phyloP scores from a whole-genome alignment of 2,329 filamentous ascomycete species.

The Tolypocladium album region DNA sequence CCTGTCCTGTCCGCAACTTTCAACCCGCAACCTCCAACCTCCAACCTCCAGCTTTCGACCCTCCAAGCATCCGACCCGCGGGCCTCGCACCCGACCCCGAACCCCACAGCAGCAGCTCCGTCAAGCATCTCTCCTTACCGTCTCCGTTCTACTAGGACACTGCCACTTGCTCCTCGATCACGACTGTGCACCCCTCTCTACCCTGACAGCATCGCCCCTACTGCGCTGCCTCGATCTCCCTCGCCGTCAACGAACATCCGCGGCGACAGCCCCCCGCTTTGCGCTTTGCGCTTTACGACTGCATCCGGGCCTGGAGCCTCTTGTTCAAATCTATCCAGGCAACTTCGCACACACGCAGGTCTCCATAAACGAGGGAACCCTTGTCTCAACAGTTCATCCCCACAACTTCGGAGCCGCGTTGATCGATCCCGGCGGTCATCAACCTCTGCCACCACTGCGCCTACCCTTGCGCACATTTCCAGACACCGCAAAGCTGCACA shows the following conservation, averaged over 20 bases:
- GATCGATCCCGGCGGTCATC: slow-evolving; percentile 13
- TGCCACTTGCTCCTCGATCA: background rate
- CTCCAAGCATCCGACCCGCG: slow-evolving; percentile 1
- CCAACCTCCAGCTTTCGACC: background rate
- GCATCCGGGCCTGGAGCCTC: background rate
- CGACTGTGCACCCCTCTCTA: background rate
- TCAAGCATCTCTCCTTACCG: background rate
- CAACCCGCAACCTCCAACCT: background rate
- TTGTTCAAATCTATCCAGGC: background rate
- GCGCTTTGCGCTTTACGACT: background rate
- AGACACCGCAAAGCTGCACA: background rate
- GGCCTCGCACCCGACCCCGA: background rate
- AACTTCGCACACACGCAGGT: background rate
- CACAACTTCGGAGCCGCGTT: slow-evolving; percentile 7
- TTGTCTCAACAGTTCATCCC: background rate
- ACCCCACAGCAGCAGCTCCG: background rate
- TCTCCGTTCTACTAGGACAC: background rate
- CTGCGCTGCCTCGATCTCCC: background rate
- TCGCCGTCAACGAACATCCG: background rate
- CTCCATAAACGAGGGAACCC: background rate
- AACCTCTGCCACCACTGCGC: background rate
- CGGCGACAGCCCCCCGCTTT: background rate
- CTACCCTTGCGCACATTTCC: background rate
- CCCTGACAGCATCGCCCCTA: background rate
- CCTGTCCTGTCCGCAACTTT: background rate